Evolutionary conservation across 2,329 filamentous ascomycete species (phyloP), one percentile per base, ranked within the genome.

Genomic region (Cercospora zeae-maydis): DNA sequence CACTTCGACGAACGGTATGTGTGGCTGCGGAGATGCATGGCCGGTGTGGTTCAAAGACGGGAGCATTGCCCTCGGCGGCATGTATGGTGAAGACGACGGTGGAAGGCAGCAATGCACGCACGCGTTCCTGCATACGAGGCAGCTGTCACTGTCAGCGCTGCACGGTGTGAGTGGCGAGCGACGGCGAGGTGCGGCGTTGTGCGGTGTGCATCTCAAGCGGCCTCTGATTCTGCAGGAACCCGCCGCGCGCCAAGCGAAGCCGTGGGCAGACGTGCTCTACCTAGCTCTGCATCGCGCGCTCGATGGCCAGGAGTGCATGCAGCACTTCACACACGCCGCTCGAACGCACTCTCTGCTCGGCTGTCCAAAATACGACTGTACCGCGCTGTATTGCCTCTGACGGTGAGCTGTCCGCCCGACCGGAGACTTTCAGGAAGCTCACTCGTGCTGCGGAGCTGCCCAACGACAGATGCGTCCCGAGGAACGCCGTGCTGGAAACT

Each of bases 281-380:
- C 55, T 58, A 42, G 55, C 55, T 36, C 55, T 58, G 36, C 55
- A 58, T 54, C 51, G 51, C 37, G 11, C 34, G 31, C 24, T 58
- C 36, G 55, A 52, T 52, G 57, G 14, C 30, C 57, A 59, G 57
- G 57, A 59, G 57, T 51, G 47, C 57, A 59, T 59, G 57, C 57
- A 59, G 45, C 52, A 45, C 39, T 59, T 49, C 19, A 59, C 10
- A 52, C 37, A 47, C 24, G 55, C 56, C 57, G 33, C 51, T 51
- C 37, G 11, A 37, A 27, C 45, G 31, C 36, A 16, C 52, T 24
- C 37, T 37, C n/a, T n/a, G n/a, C n/a, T n/a, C n/a, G 24, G 24
- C 24, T 27, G n/a, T 4, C 24, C n/a, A 19, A 3, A 27, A 6
- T 47, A 13, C 51, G 16, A 21, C 27, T 33, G 51, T 19, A n/a